Percentiles rank a stretch among this genome's conserved stretches.
These are phyloP conservation scores for Ceratorhiza oryzae-sativae DNA, from an alignment of 1,284 basidiomycete genomes.

Conservation along the genomic window DNA sequence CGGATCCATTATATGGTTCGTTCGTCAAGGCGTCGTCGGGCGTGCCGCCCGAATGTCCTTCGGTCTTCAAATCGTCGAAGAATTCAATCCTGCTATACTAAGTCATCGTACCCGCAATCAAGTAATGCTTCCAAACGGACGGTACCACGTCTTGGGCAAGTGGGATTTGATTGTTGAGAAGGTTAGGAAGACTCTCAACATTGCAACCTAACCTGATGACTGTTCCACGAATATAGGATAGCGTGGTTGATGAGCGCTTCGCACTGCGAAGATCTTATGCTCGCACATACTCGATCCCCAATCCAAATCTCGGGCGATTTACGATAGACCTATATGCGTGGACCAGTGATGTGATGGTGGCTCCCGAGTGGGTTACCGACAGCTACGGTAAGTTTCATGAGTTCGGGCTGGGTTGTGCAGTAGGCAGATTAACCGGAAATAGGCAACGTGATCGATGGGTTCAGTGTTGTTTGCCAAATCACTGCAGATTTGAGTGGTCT, in stretches of 20 bases:
- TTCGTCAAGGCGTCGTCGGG: slow-evolving; percentile 13
- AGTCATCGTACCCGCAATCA: background rate
- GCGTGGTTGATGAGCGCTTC: background rate
- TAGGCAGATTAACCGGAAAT: too few relatives aligned
- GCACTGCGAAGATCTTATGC: background rate
- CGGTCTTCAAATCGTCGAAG: slow-evolving; percentile 4
- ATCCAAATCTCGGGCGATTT: slow-evolving; percentile 4
- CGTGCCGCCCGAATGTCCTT: slow-evolving; percentile 28
- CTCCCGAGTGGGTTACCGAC: slow-evolving; percentile 1
- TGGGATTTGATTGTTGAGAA: slow-evolving; percentile 8
- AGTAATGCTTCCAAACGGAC: background rate
- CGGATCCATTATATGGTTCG: slow-evolving; percentile 20
- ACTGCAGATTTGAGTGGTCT: background rate
- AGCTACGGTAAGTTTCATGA: background rate
- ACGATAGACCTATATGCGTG: slow-evolving; percentile 6
- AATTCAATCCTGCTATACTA: background rate
- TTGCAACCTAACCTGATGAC: background rate
- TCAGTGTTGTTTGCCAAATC: slow-evolving; percentile 4
- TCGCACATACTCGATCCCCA: background rate
- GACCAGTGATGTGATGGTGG: background rate
- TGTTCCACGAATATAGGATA: background rate
- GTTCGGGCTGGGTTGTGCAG: too few relatives aligned
- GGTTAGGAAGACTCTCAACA: background rate
- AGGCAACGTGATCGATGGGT: background rate
- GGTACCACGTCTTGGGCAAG: background rate